Conservation (phyloP, 1,284 basidiomycete genomes). For the Ustilago trichophora region DNA sequence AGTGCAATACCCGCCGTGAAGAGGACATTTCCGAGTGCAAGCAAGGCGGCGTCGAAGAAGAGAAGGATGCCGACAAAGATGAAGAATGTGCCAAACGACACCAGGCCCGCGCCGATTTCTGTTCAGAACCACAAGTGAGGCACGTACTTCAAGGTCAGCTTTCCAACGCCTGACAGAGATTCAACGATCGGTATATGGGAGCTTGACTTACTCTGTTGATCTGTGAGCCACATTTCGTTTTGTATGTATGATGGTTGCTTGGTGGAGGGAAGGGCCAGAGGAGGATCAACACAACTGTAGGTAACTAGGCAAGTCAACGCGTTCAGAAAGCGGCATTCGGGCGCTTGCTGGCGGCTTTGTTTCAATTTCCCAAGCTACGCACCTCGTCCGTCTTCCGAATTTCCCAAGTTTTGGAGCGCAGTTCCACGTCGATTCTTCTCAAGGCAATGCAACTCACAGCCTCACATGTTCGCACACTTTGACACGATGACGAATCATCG, state of each 20-base stretch:
- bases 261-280: constrained; percentile 9
- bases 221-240: constrained; percentile 63
- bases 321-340: not conserved
- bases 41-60: constrained; percentile 95
- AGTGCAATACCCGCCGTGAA: constrained; percentile 65
- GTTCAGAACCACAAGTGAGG: not conserved
- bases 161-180: too few species aligned
- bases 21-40: constrained; percentile 85
- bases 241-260: not conserved
- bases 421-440: not conserved
- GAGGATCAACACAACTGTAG: too few species aligned
- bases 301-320: not conserved
- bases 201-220: constrained; percentile 63
- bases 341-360: not conserved
- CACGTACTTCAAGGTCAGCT: not conserved
- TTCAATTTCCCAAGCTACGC: not conserved
- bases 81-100: constrained; percentile 95
- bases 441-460: too few species aligned
- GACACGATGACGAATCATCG: too few species aligned
- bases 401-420: too few species aligned
- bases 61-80: constrained; percentile 94
- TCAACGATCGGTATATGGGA: too few species aligned
- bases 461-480: too few species aligned
- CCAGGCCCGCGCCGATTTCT: constrained; percentile 79
- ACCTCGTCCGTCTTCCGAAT: not conserved